phyloP scores from a whole-genome alignment of 164 flowering plant species.

The Vitis vinifera region DNA sequence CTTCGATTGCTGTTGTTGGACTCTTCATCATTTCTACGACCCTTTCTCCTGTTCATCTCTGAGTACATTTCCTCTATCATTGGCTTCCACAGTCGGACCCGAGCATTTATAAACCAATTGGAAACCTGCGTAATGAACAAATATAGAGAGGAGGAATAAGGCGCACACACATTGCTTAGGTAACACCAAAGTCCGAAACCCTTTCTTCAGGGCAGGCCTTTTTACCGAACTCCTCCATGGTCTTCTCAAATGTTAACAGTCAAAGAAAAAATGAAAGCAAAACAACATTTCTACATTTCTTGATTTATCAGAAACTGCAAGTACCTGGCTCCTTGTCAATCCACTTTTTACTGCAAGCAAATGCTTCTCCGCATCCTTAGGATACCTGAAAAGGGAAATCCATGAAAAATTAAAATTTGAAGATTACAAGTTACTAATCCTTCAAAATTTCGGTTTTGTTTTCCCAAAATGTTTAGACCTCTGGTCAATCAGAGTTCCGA shows the following conservation, averaged over 20 bases:
- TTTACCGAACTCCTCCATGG: too few relatives aligned
- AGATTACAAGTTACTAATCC: too few relatives aligned
- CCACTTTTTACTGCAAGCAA: constrained; percentile 89
- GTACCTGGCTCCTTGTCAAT: constrained; percentile 93
- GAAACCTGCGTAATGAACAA: constrained; percentile 52
- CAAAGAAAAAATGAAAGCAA: too few relatives aligned
- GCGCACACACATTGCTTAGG: too few relatives aligned
- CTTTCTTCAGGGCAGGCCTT: too few relatives aligned
- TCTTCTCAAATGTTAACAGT: too few relatives aligned
- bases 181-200: too few relatives aligned
- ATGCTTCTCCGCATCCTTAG: constrained; percentile 96
- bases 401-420: constrained; percentile 3
- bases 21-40: constrained; percentile 22
- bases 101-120: constrained; percentile 63
- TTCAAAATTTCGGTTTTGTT: too few relatives aligned
- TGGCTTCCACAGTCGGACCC: constrained; percentile 67
- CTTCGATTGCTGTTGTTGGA: constrained; percentile 5
- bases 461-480: too few relatives aligned
- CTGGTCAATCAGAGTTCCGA: too few relatives aligned
- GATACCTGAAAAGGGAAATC: constrained; percentile 60
- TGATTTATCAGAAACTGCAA: background rate
- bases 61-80: constrained; percentile 70
- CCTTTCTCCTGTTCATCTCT: constrained; percentile 51
- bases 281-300: too few relatives aligned
- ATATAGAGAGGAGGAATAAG: background rate